Evolutionary conservation across 805 yeast species (phyloP).

Genomic region (Candida endomychidarum): DNA sequence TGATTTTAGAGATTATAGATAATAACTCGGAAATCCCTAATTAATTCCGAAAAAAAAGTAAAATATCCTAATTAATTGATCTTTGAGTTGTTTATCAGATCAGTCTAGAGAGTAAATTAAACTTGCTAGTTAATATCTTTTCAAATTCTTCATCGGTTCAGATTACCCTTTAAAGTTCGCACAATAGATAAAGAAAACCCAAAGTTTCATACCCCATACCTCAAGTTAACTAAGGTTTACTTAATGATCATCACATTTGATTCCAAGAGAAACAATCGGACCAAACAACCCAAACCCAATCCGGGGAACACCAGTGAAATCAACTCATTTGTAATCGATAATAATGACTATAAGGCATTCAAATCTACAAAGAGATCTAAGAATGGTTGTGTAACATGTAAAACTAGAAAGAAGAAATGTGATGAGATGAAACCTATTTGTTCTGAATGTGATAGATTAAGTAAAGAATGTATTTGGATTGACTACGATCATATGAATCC

Average conservation of each 20-base stretch:
- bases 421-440: slow-evolving; percentile 51
- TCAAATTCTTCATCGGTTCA: no score
- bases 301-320: neutral
- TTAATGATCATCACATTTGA: slow-evolving; percentile 24
- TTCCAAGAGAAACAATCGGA: slow-evolving; percentile 13
- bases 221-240: neutral
- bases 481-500: slow-evolving; percentile 42
- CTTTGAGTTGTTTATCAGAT: no score
- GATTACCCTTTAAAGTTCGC: neutral
- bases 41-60: no score
- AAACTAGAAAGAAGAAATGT: slow-evolving; percentile 61
- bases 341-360: slow-evolving; percentile 6
- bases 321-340: slow-evolving; percentile 1
- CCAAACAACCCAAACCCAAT: neutral
- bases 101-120: no score
- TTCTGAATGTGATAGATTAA: slow-evolving; percentile 47
- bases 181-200: neutral
- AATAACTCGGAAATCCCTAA: no score
- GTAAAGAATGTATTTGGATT: slow-evolving; percentile 49
- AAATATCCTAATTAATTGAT: no score
- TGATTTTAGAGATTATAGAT: no score
- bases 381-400: slow-evolving; percentile 70
- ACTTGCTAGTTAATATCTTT: no score
- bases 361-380: slow-evolving; percentile 28
- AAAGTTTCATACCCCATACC: neutral